These are phyloP conservation scores for Aspergillus fischeri DNA, from an alignment of 2,329 filamentous ascomycete species.

Conservation along the genomic window DNA sequence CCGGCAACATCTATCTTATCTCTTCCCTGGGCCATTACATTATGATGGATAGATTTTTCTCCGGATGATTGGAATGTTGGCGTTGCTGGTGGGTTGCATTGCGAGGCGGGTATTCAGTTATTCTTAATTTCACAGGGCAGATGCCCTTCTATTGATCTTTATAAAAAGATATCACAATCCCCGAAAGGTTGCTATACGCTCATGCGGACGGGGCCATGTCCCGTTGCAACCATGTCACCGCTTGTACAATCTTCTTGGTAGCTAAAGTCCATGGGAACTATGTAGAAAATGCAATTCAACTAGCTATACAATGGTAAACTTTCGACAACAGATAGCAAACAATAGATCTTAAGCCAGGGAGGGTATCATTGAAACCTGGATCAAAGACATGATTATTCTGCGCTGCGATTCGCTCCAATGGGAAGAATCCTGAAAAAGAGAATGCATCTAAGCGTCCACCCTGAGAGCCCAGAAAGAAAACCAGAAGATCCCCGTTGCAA, in stretches of 20 bases:
- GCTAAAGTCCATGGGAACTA: background rate
- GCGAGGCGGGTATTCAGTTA: background rate
- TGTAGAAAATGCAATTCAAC: background rate
- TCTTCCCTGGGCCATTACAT: background rate
- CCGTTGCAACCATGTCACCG: background rate
- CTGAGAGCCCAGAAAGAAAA: slow-evolving; percentile 14
- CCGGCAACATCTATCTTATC: background rate
- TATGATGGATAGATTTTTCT: background rate
- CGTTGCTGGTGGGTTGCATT: background rate
- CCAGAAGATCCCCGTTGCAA: slow-evolving; percentile 9
- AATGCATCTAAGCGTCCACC: background rate
- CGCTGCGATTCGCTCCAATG: background rate
- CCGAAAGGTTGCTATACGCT: background rate
- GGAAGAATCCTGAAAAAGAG: background rate
- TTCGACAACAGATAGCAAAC: background rate
- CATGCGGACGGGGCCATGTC: background rate
- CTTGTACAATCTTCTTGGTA: background rate
- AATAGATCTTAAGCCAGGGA: background rate
- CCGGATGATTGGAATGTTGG: background rate
- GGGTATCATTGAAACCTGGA: background rate
- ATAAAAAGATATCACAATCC: background rate
- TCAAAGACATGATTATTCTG: background rate
- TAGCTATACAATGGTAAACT: background rate
- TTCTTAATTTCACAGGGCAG: background rate
- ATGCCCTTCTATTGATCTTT: background rate